phyloP scores from a whole-genome alignment of 2,329 filamentous ascomycete genomes.

The Waltergamsia citrina region DNA sequence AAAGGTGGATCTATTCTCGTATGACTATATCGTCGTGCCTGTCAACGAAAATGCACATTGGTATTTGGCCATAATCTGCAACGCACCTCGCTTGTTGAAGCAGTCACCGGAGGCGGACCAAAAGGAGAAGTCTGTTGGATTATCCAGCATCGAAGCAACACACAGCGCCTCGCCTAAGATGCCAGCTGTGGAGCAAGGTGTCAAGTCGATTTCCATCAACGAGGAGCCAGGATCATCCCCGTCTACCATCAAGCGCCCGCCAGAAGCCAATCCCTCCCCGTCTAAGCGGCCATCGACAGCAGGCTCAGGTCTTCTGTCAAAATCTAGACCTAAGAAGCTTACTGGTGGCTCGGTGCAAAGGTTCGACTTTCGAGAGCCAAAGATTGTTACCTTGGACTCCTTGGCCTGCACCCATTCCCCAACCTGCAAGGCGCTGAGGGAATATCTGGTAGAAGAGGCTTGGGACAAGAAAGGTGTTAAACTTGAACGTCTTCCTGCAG shows the following conservation, averaged over 20 bases:
- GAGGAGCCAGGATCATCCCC: constrained; percentile 3
- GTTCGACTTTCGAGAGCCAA: constrained; percentile 42
- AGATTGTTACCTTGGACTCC: constrained; percentile 84
- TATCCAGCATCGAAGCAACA: constrained; percentile 5
- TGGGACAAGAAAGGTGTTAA: constrained; percentile 44
- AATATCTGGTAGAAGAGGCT: constrained; percentile 70
- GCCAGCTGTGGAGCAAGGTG: constrained; percentile 8
- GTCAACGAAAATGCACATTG: constrained; percentile 85
- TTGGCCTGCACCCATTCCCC: constrained; percentile 54
- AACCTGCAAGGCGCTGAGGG: constrained; percentile 59
- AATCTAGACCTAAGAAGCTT: constrained; percentile 2
- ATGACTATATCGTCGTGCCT: constrained; percentile 84
- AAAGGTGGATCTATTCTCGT: constrained; percentile 72
- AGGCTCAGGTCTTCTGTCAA: neutral
- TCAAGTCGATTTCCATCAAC: constrained; percentile 11
- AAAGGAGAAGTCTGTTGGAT: constrained; percentile 8
- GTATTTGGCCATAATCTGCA: constrained; percentile 94
- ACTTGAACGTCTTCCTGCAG: constrained; percentile 25
- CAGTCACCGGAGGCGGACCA: constrained; percentile 3
- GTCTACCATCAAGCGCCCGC: neutral
- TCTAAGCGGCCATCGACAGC: neutral
- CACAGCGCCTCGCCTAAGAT: constrained; percentile 7
- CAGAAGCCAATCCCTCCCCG: neutral
- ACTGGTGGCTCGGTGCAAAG: constrained; percentile 8
- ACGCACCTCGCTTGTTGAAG: too few relatives aligned